phyloP scores from a whole-genome alignment of 768 basidiomycete genomes.

The Tephrocybe sp. region DNA sequence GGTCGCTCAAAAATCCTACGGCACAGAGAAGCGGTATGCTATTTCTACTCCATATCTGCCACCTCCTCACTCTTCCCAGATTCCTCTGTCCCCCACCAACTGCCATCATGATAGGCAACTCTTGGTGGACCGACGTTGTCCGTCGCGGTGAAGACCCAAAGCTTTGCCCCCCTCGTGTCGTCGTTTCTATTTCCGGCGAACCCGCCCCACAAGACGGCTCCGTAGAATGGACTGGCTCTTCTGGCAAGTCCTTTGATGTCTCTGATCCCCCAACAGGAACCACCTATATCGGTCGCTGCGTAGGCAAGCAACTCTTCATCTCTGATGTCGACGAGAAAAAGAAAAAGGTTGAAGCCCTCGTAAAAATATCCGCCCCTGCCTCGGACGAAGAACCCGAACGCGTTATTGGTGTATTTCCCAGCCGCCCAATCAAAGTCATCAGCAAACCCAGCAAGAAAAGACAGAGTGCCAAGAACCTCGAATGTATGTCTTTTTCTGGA shows the following conservation, averaged over 20 bases:
- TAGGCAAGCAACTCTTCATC: slow-evolving; percentile 94
- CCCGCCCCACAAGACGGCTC: slow-evolving; percentile 81
- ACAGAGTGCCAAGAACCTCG: slow-evolving; percentile 89
- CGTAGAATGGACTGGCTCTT: slow-evolving; percentile 84
- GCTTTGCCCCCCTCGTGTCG: slow-evolving; percentile 75
- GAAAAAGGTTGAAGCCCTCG: slow-evolving; percentile 92
- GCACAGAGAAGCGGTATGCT: slow-evolving; percentile 86
- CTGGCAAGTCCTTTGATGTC: slow-evolving; percentile 83
- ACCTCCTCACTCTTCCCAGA: slow-evolving; percentile 33
- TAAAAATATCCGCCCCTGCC: slow-evolving; percentile 81
- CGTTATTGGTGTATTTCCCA: slow-evolving; percentile 86
- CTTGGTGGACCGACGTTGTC: slow-evolving; percentile 88
- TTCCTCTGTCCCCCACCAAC: slow-evolving; percentile 95
- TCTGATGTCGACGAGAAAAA: slow-evolving; percentile 94
- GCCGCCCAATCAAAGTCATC: slow-evolving; percentile 96
- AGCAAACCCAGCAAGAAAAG: slow-evolving; percentile 98
- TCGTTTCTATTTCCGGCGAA: slow-evolving; percentile 92
- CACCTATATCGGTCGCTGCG: slow-evolving; percentile 90
- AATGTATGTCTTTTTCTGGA: slow-evolving; percentile 58
- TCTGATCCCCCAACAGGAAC: slow-evolving; percentile 77
- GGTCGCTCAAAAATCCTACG: slow-evolving; percentile 97
- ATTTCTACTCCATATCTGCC: neutral
- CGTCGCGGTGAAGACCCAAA: slow-evolving; percentile 76
- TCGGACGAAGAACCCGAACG: slow-evolving; percentile 81
- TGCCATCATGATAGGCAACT: slow-evolving; percentile 90